Conservation (phyloP, 164 flowering plant species). For the Liriodendron chinense region DNA sequence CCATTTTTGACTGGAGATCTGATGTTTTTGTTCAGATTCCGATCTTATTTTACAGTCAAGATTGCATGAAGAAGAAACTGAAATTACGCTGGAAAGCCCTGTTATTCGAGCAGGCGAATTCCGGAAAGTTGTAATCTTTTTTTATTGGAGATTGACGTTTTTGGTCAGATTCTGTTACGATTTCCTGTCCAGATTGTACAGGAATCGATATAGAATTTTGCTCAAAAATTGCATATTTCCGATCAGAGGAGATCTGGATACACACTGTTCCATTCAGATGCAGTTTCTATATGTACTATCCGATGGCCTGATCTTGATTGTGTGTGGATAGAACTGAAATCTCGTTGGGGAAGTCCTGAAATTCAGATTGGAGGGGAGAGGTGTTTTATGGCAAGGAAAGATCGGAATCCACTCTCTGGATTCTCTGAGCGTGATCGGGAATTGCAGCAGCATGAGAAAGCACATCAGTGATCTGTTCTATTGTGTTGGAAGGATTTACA, state of each 20-base stretch:
- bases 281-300: background rate
- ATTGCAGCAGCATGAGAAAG: conserved; percentile 2
- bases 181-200: background rate
- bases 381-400: background rate
- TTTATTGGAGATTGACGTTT: background rate
- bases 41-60: background rate
- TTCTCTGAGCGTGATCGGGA: conserved; percentile 9
- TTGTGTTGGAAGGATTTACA: background rate
- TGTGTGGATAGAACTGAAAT: background rate
- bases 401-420: conserved; percentile 2
- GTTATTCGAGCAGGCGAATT: background rate
- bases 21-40: background rate
- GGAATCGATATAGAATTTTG: background rate
- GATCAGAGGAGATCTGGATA: background rate
- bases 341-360: background rate
- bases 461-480: background rate
- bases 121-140: background rate
- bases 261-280: background rate
- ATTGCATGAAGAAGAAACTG: background rate
- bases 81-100: background rate
- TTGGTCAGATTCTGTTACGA: background rate
- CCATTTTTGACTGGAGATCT: background rate
- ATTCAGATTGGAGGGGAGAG: background rate
- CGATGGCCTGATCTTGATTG: background rate
- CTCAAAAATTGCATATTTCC: background rate